Evolutionary conservation across 179 eudicot species (phyloP), one percentile per base, ranked within the genome.

Genomic region (Corrigiola litoralis): DNA sequence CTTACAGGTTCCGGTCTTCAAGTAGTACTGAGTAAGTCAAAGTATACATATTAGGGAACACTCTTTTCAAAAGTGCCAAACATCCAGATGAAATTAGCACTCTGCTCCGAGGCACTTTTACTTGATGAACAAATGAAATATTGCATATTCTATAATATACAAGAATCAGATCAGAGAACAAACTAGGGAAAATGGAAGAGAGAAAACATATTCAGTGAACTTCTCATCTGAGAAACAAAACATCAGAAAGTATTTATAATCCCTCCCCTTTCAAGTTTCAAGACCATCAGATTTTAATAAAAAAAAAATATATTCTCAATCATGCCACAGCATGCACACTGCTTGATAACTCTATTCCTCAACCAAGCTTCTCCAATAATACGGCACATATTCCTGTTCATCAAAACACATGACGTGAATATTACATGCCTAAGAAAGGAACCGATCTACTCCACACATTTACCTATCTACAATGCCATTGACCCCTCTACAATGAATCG

Each of bases 1-100:
- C 65, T 90, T 90, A 82, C 99, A 92, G 20, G 89, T 84, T 37
- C 95, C 98, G 3, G 97, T 92, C 84, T 90, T 92, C 81, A 92
- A 63, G 78, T 68, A 92, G 75, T 90, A 92, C 98, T 92, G 81
- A 37, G 37, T 23, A 38, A 55, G 47, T 25, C 51, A 21, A 53
- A 18, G 7, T 7, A 53, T 12, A 48, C 6, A 36, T 21, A 57
- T 1, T 20, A 32, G 23, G 38, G 45, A 41, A 29, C 41, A 27
- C 8, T 21, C 21, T 36, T 8, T 27, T 42, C 14, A 36, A 34
- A 21, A 29, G 42, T 38, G 29, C 13, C 56, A 41, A 34, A 47
- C 50, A 24, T 49, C 7, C 41, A 42, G 16, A 8, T 25, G 29
- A n/a, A n/a, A n/a, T n/a, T n/a, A n/a, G n/a, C n/a, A n/a, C n/a